These are phyloP conservation scores for Aspergillus sclerotialis DNA, from an alignment of 2,329 filamentous ascomycete genomes.

Conservation along the genomic window DNA sequence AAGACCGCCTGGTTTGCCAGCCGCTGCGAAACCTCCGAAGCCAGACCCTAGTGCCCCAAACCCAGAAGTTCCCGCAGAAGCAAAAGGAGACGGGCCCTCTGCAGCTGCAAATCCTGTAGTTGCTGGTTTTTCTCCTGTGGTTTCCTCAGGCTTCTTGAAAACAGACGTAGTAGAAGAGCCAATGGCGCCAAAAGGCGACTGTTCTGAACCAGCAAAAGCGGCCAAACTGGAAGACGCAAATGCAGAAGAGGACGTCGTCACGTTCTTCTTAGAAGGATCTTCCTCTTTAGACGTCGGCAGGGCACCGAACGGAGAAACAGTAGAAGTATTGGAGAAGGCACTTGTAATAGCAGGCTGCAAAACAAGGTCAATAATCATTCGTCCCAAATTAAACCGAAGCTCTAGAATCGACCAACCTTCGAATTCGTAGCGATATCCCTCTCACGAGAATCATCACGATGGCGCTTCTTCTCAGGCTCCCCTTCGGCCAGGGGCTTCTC, in stretches of 20 bases:
- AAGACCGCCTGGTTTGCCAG: slow-evolving; percentile 42
- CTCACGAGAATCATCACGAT: slow-evolving; percentile 37
- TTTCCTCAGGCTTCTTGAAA: slow-evolving; percentile 24
- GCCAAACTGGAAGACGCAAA: slow-evolving; percentile 65
- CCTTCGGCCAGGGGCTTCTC: slow-evolving; percentile 17
- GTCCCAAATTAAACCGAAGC: neutral
- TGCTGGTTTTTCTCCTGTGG: slow-evolving; percentile 15
- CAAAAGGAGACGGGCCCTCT: slow-evolving; percentile 22
- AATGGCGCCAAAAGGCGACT: slow-evolving; percentile 59
- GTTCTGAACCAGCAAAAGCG: slow-evolving; percentile 53
- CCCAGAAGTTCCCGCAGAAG: slow-evolving; percentile 25
- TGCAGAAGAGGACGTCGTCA: slow-evolving; percentile 50
- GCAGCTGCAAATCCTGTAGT: slow-evolving; percentile 24
- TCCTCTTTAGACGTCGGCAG: slow-evolving; percentile 19
- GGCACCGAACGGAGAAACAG: slow-evolving; percentile 37
- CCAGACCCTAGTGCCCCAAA: slow-evolving; percentile 33
- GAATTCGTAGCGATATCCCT: slow-evolving; percentile 9
- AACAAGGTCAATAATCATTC: slow-evolving; percentile 1
- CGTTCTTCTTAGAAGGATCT: slow-evolving; percentile 16
- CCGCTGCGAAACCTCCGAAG: slow-evolving; percentile 44
- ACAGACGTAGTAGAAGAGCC: slow-evolving; percentile 41
- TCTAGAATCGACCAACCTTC: slow-evolving; percentile 14
- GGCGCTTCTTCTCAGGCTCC: slow-evolving; percentile 37
- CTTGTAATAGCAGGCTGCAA: slow-evolving; percentile 25
- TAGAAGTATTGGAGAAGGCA: slow-evolving; percentile 38